phyloP scores from a whole-genome alignment of 1,284 basidiomycete genomes.

The Apiotrichum siamense region DNA sequence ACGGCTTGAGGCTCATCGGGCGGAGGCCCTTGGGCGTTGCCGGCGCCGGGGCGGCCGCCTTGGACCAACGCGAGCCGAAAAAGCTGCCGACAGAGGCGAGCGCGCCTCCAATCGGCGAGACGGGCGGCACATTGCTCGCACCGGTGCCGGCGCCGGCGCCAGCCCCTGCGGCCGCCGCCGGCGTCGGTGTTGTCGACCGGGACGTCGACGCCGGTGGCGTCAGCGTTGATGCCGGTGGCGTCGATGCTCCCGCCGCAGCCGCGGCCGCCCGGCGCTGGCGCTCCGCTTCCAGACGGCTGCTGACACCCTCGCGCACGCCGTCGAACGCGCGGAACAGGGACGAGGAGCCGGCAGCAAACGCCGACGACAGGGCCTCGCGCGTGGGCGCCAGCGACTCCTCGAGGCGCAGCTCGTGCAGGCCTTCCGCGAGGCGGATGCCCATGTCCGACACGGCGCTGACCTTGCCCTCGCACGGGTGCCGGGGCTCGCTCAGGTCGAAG shows the following conservation, averaged over 20 bases:
- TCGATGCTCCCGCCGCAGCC: not conserved
- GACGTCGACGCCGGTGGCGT: not conserved
- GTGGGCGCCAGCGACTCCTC: slow-evolving; percentile 84
- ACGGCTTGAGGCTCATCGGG: slow-evolving; percentile 9
- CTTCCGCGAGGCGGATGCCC: slow-evolving; percentile 73
- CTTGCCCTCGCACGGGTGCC: slow-evolving; percentile 82
- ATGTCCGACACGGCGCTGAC: slow-evolving; percentile 83
- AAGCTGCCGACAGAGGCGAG: slow-evolving; percentile 29
- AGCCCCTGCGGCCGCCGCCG: not conserved
- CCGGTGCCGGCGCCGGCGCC: too few species aligned
- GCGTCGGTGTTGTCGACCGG: not conserved
- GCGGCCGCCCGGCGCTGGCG: slow-evolving; percentile 12
- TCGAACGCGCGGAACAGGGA: slow-evolving; percentile 80
- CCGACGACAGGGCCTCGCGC: slow-evolving; percentile 74
- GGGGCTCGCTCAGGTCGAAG: slow-evolving; percentile 86
- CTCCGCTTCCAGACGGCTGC: slow-evolving; percentile 28
- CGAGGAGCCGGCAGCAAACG: slow-evolving; percentile 66
- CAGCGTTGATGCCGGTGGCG: not conserved
- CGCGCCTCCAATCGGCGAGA: slow-evolving; percentile 3
- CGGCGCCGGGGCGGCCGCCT: not conserved
- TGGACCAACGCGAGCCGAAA: slow-evolving; percentile 31
- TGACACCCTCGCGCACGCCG: slow-evolving; percentile 57
- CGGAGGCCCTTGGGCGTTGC: slow-evolving; percentile 2
- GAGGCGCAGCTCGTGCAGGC: slow-evolving; percentile 80
- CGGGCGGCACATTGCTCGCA: too few species aligned